These are phyloP conservation scores for Kodamaea sp. DNA, from an alignment of 1,139 yeast genomes.

Conservation along the genomic window DNA sequence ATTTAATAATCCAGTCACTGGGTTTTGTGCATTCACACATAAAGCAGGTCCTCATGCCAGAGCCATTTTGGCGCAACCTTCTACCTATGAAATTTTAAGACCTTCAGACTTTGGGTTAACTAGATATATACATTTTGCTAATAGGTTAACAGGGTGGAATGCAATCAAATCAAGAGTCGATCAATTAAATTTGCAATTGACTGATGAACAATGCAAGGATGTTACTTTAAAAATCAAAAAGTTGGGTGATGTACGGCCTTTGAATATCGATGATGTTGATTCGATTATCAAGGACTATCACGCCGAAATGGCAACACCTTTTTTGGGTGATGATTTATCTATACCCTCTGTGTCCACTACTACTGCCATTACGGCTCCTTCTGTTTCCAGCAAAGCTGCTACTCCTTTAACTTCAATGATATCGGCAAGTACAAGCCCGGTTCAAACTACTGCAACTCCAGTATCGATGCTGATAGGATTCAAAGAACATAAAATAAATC, in stretches of 20 bases:
- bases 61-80: conserved; percentile 58
- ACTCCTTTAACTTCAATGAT: too few species aligned
- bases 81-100: conserved; percentile 54
- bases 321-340: neutral
- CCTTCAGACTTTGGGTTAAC: conserved; percentile 58
- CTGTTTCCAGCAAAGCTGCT: too few species aligned
- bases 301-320: conserved; percentile 26
- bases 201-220: conserved; percentile 56
- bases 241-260: conserved; percentile 53
- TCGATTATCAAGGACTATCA: conserved; percentile 47
- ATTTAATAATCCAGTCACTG: conserved; percentile 58
- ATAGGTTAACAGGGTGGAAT: conserved; percentile 56
- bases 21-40: conserved; percentile 61
- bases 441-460: too few species aligned
- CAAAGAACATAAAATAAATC: too few species aligned
- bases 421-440: too few species aligned
- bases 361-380: too few species aligned
- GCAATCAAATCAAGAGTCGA: conserved; percentile 48
- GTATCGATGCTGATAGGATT: too few species aligned
- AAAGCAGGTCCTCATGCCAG: conserved; percentile 62
- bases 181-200: conserved; percentile 45
- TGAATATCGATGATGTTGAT: conserved; percentile 47
- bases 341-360: too few species aligned
- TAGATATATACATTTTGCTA: conserved; percentile 57
- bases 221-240: conserved; percentile 52